These are phyloP conservation scores for Neurospora sp. DNA, from an alignment of 2,329 filamentous ascomycete genomes.

Conservation along the genomic window DNA sequence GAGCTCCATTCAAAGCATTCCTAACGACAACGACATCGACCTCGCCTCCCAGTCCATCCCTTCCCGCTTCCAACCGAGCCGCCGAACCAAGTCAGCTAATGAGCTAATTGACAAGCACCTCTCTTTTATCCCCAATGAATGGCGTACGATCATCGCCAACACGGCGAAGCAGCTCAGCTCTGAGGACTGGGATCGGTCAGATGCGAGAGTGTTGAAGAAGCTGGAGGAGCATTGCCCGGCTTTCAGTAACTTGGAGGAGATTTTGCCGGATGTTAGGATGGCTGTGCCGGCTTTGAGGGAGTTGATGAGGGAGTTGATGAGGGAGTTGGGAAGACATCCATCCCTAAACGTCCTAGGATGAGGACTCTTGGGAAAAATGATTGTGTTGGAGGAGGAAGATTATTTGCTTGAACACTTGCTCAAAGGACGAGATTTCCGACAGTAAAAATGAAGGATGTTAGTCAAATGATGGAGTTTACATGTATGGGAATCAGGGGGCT, in stretches of 20 bases:
- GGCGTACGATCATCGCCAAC: not conserved
- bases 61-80: not conserved
- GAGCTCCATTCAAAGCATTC: not conserved
- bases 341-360: not conserved
- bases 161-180: not conserved
- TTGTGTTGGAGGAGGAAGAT: not conserved
- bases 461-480: not conserved
- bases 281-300: not conserved
- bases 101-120: not conserved
- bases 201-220: not conserved
- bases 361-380: not conserved
- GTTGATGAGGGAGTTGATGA: not conserved
- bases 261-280: not conserved
- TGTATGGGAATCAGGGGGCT: not conserved
- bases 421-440: rapidly evolving
- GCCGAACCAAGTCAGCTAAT: not conserved
- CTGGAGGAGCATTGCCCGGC: not conserved
- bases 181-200: not conserved
- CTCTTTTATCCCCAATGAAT: not conserved
- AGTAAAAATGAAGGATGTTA: too few species aligned
- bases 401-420: not conserved
- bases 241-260: not conserved
- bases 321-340: not conserved
- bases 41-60: not conserved
- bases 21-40: not conserved